Base-by-base conservation (phyloP, 208 protist species). In the Crithidia sp. region DNA sequence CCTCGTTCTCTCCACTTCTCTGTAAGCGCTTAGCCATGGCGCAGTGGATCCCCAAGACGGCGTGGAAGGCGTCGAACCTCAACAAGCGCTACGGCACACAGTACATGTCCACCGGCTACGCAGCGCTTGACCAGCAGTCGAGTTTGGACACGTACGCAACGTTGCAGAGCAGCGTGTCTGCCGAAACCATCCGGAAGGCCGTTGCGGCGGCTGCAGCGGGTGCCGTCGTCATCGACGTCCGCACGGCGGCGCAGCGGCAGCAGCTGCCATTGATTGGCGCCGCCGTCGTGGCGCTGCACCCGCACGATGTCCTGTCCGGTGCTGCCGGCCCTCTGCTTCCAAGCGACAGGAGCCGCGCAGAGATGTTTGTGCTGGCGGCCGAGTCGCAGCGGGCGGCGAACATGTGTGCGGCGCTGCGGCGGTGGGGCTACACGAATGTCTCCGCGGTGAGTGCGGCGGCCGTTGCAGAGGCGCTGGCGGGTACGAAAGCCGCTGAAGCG, bases 41-140 rank as follows among this genome's bases (percentile, higher is more conserved):
- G 59, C 92, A 96, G 81, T 96, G 88, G 88, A 88, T 96, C 43
- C 92, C 92, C 0, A 94, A 94, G 67, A 96, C 92, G 0, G 89
- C 92, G 13, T 96, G 92, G 92, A 94, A 86, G 72, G 83, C 89
- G 57, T 84, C 84, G 4, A 96, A 93, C 80, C 79, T 96, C 7
- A 95, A 96, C 79, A 96, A 93, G 74, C 82, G 88, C 10, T 96
- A 96, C 68, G 92, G 92, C 9, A 75, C 75, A 17, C 74, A 72
- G 60, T 91, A 93, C 78, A 59, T 93, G 49, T 64, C 79, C 3
- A 72, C 76, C 19, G 84, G 87, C 17, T 73, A 81, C 53, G 45
- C 62, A 13, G 49, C 65, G 2, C 59, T 80, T 17, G 63, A 77
- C 39, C 56, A 59, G 13, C 58, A 83, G 53, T 59, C 53, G 10